Conservation (phyloP, 345 rosid genomes). For the Diplotaxis tenuifolia region DNA sequence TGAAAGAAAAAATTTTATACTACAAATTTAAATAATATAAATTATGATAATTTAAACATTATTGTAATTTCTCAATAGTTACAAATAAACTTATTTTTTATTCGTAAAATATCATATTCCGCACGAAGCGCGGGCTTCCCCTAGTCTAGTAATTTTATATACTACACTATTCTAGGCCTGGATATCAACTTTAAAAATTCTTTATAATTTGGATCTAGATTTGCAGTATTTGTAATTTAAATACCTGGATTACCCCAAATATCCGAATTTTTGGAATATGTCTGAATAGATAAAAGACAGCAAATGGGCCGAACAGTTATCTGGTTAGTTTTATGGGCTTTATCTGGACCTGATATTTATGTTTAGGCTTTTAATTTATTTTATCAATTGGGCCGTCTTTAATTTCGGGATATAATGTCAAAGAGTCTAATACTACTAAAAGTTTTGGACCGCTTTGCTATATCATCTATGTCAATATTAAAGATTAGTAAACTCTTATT, state of each 20-base stretch:
- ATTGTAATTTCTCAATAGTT: too few species aligned
- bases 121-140: too few species aligned
- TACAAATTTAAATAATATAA: too few species aligned
- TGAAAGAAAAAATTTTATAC: too few species aligned
- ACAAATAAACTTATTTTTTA: too few species aligned
- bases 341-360: neutral
- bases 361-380: neutral
- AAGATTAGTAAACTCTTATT: neutral
- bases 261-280: neutral
- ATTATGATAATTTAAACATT: too few species aligned
- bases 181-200: neutral
- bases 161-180: neutral
- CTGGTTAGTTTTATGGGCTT: conserved; percentile 1
- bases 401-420: neutral
- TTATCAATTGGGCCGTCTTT: neutral
- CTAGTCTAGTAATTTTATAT: too few species aligned
- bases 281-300: neutral
- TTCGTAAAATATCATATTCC: too few species aligned
- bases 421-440: neutral
- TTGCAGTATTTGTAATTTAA: neutral
- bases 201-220: neutral
- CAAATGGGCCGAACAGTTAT: neutral
- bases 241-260: neutral
- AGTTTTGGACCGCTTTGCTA: neutral
- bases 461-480: neutral